Percentiles rank a stretch among this genome's conserved stretches.
Conservation (phyloP, 1,284 basidiomycete species). For the Marasmius sp. region DNA sequence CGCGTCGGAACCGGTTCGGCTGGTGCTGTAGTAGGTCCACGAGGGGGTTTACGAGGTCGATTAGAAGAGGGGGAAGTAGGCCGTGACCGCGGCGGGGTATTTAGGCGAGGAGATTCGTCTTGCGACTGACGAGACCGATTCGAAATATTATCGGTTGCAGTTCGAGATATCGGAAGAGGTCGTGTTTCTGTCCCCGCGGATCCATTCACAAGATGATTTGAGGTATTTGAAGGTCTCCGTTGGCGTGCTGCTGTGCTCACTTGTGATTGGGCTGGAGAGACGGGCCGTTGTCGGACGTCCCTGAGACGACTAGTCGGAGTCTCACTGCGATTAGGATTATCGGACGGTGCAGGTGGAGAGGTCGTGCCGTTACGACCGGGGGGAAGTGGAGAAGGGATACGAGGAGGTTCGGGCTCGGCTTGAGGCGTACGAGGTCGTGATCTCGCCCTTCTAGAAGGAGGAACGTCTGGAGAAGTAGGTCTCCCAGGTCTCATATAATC, state of each 20-base stretch:
- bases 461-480: slow-evolving; percentile 14
- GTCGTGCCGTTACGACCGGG: slow-evolving; percentile 22
- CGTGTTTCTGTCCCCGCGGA: neutral
- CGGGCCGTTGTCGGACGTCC: slow-evolving; percentile 4
- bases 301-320: slow-evolving; percentile 18
- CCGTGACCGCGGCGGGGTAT: slow-evolving; percentile 22
- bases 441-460: slow-evolving; percentile 15
- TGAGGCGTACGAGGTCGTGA: slow-evolving; percentile 18
- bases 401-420: slow-evolving; percentile 12
- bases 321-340: slow-evolving; percentile 23
- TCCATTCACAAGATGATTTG: slow-evolving; percentile 4
- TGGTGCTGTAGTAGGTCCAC: slow-evolving; percentile 6
- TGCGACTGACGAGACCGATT: neutral
- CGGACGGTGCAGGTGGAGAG: slow-evolving; percentile 39
- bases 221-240: slow-evolving; percentile 34
- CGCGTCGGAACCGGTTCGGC: slow-evolving; percentile 32
- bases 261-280: slow-evolving; percentile 10
- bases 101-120: slow-evolving; percentile 6
- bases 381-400: slow-evolving; percentile 17
- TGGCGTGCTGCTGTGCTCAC: slow-evolving; percentile 9
- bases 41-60: slow-evolving; percentile 16
- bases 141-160: slow-evolving; percentile 5
- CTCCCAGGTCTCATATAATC: slow-evolving; percentile 17
- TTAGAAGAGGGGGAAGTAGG: slow-evolving; percentile 31
- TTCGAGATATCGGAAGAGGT: slow-evolving; percentile 7